These are phyloP conservation scores for Yamadazyma dendronema DNA, from an alignment of 1,139 yeast species.

Conservation along the genomic window DNA sequence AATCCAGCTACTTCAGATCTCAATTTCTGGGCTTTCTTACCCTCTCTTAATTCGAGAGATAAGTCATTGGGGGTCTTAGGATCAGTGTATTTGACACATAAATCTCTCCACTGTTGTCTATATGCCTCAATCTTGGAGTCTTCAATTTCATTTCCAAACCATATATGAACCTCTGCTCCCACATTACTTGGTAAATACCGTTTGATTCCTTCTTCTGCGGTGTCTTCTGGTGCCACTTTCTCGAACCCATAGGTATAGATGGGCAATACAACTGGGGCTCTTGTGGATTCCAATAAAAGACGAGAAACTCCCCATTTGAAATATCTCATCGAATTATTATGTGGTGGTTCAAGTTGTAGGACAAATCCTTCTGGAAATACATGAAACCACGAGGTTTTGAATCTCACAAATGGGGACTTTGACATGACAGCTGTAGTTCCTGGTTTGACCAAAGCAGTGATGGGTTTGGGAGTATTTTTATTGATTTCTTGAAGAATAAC, in stretches of 20 bases:
- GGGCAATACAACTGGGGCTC: slow-evolving; percentile 87
- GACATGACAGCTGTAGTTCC: slow-evolving; percentile 31
- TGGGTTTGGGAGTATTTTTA: slow-evolving; percentile 15
- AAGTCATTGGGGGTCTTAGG: slow-evolving; percentile 55
- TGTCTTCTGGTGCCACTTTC: slow-evolving; percentile 78
- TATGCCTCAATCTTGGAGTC: slow-evolving; percentile 59
- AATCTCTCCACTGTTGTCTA: slow-evolving; percentile 64
- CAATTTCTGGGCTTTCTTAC: slow-evolving; percentile 59
- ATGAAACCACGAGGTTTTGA: slow-evolving; percentile 85
- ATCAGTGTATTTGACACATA: slow-evolving; percentile 55
- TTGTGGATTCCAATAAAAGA: slow-evolving; percentile 74
- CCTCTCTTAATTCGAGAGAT: slow-evolving; percentile 58
- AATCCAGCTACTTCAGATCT: slow-evolving; percentile 71
- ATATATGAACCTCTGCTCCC: slow-evolving; percentile 67
- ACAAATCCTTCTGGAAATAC: slow-evolving; percentile 96
- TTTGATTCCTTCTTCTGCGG: slow-evolving; percentile 51
- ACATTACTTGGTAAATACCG: slow-evolving; percentile 63
- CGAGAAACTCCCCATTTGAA: slow-evolving; percentile 96
- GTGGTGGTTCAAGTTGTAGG: slow-evolving; percentile 78
- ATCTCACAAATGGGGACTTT: slow-evolving; percentile 49
- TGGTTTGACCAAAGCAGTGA: slow-evolving; percentile 17
- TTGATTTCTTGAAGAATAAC: slow-evolving; percentile 32
- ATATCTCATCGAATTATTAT: slow-evolving; percentile 81
- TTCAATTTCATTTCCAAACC: slow-evolving; percentile 74
- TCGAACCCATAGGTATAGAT: slow-evolving; percentile 87